Evolutionary conservation across 805 yeast genomes (phyloP), one percentile per base, ranked within the genome.

Genomic region (Nakazawaea holstii): DNA sequence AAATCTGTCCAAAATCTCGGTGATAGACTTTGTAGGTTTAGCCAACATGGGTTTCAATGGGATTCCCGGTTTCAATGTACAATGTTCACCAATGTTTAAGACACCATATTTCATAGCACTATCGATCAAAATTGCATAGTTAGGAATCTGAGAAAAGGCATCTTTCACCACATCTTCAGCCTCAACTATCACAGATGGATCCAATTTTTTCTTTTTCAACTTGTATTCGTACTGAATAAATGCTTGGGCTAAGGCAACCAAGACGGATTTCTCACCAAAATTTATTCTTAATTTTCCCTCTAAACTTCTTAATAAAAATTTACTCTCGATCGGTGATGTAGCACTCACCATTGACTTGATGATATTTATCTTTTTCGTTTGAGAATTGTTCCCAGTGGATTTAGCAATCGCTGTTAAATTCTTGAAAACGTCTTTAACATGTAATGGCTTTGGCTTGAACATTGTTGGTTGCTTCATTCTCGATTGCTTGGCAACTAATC

Each of bases 1-100:
- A 61, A 94, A 91, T 48, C 95, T 72, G 61, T 94, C 96, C 51
- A 94, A 72, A 1, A 94, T 87, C 61, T 94, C 99, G n/a, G 86
- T 78, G 32, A 94, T 83, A 1, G 97, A 79, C 60, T 94, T 92
- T 0, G 98, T 92, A 2, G 99, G 99, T 61, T 92, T 94, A 6
- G 99, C 99, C 58, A 94, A 77, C 99, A 94, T 94, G 1, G 99
- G 99, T 61, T 91, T 92, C 56, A 94, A 72, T 0, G 99, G 99
- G 4, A 94, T 82, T 1, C 98, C 98, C 0, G 99, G 96, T 8
- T 84, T 81, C 52, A 94, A 68, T 35, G 80, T 80, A 56, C 95
- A 82, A 53, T 82, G 77, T 8, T 84, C 82, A 41, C 76, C 68
- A 37, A 94, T 60, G 33, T 84, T 71, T 55, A 72, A 65, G 2